These are phyloP conservation scores for Pleodorina starrii DNA, from an alignment of 139 green algal species.

Conservation along the genomic window DNA sequence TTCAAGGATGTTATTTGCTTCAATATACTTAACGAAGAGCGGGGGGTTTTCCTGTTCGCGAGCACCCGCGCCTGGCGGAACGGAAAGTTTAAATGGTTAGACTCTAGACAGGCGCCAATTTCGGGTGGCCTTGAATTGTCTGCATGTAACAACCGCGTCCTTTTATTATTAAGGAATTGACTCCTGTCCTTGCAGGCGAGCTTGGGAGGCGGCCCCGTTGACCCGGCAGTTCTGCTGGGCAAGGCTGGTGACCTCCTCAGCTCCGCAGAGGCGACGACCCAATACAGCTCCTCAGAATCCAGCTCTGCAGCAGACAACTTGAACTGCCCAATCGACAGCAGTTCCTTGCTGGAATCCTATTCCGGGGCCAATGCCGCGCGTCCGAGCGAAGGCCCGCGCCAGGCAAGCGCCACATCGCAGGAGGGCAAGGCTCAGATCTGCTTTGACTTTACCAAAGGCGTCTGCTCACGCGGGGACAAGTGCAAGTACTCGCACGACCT, in stretches of 20 bases:
- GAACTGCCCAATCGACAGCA: slow-evolving; percentile 18
- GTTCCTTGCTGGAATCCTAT: neutral
- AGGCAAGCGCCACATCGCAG: neutral
- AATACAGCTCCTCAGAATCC: slow-evolving; percentile 39
- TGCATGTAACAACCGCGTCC: neutral
- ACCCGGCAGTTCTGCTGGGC: neutral
- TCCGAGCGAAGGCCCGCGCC: neutral
- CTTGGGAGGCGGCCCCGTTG: neutral
- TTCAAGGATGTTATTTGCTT: too few species aligned
- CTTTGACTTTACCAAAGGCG: slow-evolving; percentile 92
- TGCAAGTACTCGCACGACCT: slow-evolving; percentile 92
- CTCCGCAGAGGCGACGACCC: slow-evolving; percentile 27
- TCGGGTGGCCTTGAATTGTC: neutral
- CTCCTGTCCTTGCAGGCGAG: neutral
- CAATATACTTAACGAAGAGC: too few species aligned
- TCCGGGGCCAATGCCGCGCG: neutral
- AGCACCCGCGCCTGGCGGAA: slow-evolving; percentile 10
- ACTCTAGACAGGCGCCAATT: slow-evolving; percentile 21
- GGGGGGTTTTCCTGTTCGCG: too few species aligned
- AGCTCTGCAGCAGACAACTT: slow-evolving; percentile 31
- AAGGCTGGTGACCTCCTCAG: slow-evolving; percentile 1
- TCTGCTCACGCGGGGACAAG: slow-evolving; percentile 81
- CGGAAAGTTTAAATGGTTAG: slow-evolving; percentile 25
- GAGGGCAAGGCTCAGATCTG: slow-evolving; percentile 82
- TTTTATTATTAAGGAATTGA: neutral